Percentiles rank a stretch among this genome's conserved stretches.
Conservation (phyloP, 1,284 basidiomycete genomes). For the Agroathelia rolfsii region DNA sequence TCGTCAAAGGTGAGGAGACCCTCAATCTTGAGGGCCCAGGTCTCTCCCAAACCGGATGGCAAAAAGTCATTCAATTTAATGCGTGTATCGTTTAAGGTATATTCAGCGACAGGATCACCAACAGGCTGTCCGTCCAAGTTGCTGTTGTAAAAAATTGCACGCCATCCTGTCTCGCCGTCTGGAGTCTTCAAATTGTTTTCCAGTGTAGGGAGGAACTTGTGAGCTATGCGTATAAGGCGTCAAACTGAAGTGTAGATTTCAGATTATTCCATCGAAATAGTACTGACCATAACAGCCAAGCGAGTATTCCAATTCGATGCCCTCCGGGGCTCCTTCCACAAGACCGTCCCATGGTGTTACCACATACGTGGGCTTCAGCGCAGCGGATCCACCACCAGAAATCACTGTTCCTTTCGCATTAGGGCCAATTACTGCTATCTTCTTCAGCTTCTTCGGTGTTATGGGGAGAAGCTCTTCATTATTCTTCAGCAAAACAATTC, state of each 20-base stretch:
- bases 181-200: constrained; percentile 42
- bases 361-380: constrained; percentile 35
- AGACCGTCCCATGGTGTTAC: constrained; percentile 51
- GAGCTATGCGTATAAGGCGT: constrained; percentile 33
- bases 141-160: constrained; percentile 50
- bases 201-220: constrained; percentile 53
- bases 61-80: constrained; percentile 60
- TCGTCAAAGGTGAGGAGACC: constrained; percentile 33
- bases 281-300: constrained; percentile 51
- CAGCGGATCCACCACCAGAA: constrained; percentile 41
- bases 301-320: constrained; percentile 36
- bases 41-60: constrained; percentile 34
- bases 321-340: constrained; percentile 32
- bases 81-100: constrained; percentile 47
- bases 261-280: constrained; percentile 2
- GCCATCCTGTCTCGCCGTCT: constrained; percentile 47
- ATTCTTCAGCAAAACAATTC: constrained; percentile 68
- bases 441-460: constrained; percentile 19
- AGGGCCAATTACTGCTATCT: constrained; percentile 35
- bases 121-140: constrained; percentile 34
- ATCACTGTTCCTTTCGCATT: constrained; percentile 36
- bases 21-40: constrained; percentile 42
- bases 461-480: constrained; percentile 36
- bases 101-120: constrained; percentile 32
- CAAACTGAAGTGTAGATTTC: constrained; percentile 2